These are phyloP conservation scores for Rhytidiadelphus loreus DNA, from an alignment of 225 moss, liverwort and hornwort genomes.

Conservation along the genomic window DNA sequence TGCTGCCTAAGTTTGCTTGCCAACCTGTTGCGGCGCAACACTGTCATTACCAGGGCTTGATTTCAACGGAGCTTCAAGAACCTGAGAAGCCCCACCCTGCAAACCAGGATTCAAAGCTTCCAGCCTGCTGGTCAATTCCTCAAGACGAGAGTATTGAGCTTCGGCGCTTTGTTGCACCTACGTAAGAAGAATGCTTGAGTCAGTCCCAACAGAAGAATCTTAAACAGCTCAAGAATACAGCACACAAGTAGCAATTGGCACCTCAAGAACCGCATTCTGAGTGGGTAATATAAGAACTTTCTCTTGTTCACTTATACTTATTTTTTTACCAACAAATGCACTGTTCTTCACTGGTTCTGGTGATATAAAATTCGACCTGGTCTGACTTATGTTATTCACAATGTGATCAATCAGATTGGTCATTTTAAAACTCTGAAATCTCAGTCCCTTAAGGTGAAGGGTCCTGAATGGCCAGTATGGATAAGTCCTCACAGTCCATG, in stretches of 20 bases:
- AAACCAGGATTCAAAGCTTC: conserved; percentile 83
- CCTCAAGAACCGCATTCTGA: neutral
- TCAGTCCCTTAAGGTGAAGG: neutral
- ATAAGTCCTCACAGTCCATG: neutral
- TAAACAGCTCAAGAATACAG: neutral
- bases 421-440: neutral
- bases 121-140: conserved; percentile 81
- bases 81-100: conserved; percentile 52
- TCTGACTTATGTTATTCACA: neutral
- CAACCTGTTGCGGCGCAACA: conserved; percentile 18
- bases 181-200: neutral
- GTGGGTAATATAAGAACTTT: neutral
- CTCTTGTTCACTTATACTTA: neutral
- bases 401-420: neutral
- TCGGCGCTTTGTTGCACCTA: conserved; percentile 99
- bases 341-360: neutral
- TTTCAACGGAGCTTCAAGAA: conserved; percentile 19
- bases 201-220: neutral
- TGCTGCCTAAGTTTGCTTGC: conserved; percentile 22
- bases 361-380: neutral
- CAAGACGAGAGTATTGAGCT: conserved; percentile 79
- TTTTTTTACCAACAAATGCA: neutral
- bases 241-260: neutral
- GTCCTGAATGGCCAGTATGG: neutral
- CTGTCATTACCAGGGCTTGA: conserved; percentile 22